Evolutionary conservation across 2,329 filamentous ascomycete species (phyloP).

Genomic region (Sodiomyces alkalinus): DNA sequence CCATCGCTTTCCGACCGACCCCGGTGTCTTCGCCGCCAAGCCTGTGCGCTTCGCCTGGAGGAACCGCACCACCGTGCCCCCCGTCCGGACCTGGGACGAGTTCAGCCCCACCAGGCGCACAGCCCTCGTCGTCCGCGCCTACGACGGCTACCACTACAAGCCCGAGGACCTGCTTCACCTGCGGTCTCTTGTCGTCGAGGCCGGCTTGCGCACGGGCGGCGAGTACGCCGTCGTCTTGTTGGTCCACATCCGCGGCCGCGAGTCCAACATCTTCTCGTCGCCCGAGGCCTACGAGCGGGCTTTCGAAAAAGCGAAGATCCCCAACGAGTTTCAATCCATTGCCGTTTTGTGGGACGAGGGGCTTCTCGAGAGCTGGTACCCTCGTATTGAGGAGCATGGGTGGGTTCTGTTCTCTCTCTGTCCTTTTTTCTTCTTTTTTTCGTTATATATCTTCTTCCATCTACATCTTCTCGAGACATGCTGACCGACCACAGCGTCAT

Average conservation of each 20-base stretch:
- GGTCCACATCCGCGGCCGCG: slow-evolving; percentile 63
- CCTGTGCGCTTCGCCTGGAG: slow-evolving; percentile 12
- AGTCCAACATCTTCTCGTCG: slow-evolving; percentile 69
- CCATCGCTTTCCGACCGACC: slow-evolving; percentile 38
- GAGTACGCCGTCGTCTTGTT: slow-evolving; percentile 76
- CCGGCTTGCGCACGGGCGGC: slow-evolving; percentile 61
- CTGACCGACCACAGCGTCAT: slow-evolving; percentile 53
- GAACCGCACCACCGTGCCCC: slow-evolving; percentile 21
- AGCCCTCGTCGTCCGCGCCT: slow-evolving; percentile 66
- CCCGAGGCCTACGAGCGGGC: slow-evolving; percentile 51
- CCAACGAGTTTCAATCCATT: slow-evolving; percentile 64
- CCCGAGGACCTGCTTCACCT: slow-evolving; percentile 66
- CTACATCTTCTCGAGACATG: too few relatives aligned
- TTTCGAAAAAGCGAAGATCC: slow-evolving; percentile 50
- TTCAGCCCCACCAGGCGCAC: slow-evolving; percentile 32
- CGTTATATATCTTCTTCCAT: too few relatives aligned
- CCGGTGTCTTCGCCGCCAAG: slow-evolving; percentile 7
- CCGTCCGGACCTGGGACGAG: slow-evolving; percentile 13
- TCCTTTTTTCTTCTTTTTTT: too few relatives aligned
- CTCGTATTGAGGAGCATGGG: too few relatives aligned
- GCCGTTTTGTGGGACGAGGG: slow-evolving; percentile 74
- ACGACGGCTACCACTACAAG: slow-evolving; percentile 66
- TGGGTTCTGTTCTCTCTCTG: too few relatives aligned
- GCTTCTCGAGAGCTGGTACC: slow-evolving; percentile 69
- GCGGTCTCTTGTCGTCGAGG: slow-evolving; percentile 64